Conservation (phyloP, 495 filamentous ascomycete species). For the Aspergillus saccharolyticus region DNA sequence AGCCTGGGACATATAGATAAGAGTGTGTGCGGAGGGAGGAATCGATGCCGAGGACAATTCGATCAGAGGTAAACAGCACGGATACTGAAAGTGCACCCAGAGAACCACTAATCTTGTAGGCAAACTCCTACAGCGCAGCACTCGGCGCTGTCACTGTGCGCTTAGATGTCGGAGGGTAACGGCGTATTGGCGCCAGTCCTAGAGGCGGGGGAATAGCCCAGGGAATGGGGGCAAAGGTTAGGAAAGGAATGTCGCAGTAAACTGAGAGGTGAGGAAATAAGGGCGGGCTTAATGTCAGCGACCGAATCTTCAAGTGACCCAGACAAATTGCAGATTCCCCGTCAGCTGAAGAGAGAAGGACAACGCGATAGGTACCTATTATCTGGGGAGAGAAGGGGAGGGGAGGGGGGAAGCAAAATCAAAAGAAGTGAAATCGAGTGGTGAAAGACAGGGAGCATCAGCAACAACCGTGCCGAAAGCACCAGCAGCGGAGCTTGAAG, state of each 20-base stretch:
- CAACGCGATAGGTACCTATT: not conserved
- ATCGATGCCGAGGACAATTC: not conserved
- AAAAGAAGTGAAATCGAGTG: too few species aligned
- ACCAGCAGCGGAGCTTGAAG: constrained; percentile 8
- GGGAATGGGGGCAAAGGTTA: not conserved
- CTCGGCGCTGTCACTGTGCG: constrained; percentile 5
- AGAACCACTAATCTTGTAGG: not conserved
- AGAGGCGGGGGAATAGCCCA: not conserved
- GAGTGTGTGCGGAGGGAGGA: not conserved
- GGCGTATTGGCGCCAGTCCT: not conserved
- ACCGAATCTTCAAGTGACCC: not conserved
- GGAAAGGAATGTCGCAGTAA: constrained; percentile 6
- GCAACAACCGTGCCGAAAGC: too few species aligned
- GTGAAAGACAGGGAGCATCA: too few species aligned
- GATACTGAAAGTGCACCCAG: not conserved
- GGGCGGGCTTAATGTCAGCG: not conserved
- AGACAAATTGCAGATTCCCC: not conserved
- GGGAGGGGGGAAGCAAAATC: constrained; percentile 22
- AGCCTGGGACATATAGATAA: constrained; percentile 18
- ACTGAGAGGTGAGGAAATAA: not conserved
- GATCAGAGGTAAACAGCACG: not conserved
- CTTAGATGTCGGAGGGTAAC: not conserved
- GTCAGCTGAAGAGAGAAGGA: not conserved
- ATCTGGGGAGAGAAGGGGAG: constrained; percentile 9
- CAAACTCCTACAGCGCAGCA: not conserved